Base-by-base conservation (phyloP, 2,329 filamentous ascomycete species). In the Orbilia javanica region DNA sequence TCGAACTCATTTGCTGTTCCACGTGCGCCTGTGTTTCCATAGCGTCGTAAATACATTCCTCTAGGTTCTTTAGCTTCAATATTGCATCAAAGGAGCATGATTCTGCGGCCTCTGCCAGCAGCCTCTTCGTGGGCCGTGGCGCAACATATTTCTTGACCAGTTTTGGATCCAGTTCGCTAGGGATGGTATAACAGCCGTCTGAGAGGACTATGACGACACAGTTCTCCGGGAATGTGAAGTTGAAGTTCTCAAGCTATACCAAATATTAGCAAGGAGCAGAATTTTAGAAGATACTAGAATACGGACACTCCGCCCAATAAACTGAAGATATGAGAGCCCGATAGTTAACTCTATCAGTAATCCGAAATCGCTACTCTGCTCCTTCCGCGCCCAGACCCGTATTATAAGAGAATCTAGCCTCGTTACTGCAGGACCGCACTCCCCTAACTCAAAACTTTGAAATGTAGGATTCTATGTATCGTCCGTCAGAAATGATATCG, bases 1-100 rank as follows among this genome's bases (percentile, higher is more conserved):
- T 84, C 2, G 81, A 80, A 60, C 87, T 88, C 71, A 91, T 90
- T 69, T 91, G 89, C 15, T 85, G 83, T 53, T 90, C 87, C n/a
- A 92, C 84, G 74, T 86, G 87, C 53, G 88, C 86, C 3, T 89
- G 86, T 1, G 89, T 90, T 1, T 86, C 85, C 48, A 91, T 81
- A 0, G 90, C 90, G 82, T 92, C 90, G 80, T 91, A 89, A 13
- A 92, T 89, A 81, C 89, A 91, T 77, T 90, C 89, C 78, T 91
- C 89, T 22, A 92, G 83, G 63, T 90, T 91, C 2, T 88, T 88
- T 42, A 92, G 84, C 29, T 88, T 87, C 85, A 91, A 88, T 46
- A 92, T 83, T 5, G 89, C 87, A 81, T 92, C 90, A 82, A 91
- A 92, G 0, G 89, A 89, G 0, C 89, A 89, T 0, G 88, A 89